Evolutionary conservation across 2,329 filamentous ascomycete species (phyloP).

Genomic region (Plenodomus biglobosus): DNA sequence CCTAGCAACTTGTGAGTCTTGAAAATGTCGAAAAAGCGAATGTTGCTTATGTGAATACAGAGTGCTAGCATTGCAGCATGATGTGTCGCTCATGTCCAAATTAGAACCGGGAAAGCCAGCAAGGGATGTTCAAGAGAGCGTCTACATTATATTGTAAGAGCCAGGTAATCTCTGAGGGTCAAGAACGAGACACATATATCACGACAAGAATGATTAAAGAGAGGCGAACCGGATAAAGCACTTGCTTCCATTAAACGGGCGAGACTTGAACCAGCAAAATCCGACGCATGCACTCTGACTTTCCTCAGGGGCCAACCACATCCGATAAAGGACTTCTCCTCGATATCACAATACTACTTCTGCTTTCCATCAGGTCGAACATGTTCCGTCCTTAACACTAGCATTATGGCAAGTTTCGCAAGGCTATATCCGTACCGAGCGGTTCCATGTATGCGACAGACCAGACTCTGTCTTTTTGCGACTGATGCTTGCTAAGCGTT

Average conservation of each 20-base stretch:
- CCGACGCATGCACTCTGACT: too few species aligned
- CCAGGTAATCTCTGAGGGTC: constrained; percentile 5
- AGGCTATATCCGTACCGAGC: too few species aligned
- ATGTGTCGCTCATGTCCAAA: neutral
- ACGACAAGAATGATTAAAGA: constrained; percentile 12
- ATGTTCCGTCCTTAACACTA: too few species aligned
- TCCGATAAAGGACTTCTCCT: too few species aligned
- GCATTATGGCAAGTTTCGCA: too few species aligned
- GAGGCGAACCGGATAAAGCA: constrained; percentile 12
- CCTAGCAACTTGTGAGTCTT: constrained; percentile 24
- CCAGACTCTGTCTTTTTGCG: too few species aligned
- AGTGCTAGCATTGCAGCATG: constrained; percentile 3
- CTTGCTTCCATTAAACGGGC: constrained; percentile 13
- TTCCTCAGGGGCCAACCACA: too few species aligned
- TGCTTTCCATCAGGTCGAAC: too few species aligned
- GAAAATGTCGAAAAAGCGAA: constrained; percentile 3
- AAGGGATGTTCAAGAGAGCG: constrained; percentile 22
- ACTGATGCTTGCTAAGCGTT: too few species aligned
- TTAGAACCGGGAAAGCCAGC: constrained; percentile 13
- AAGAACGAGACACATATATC: constrained; percentile 8
- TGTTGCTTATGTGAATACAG: constrained; percentile 6
- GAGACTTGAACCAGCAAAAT: too few species aligned
- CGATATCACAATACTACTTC: too few species aligned
- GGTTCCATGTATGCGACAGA: too few species aligned
- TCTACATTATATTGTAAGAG: constrained; percentile 7